Base-by-base conservation (phyloP, 345 rosid species). In the Lenwebbia sp. region DNA sequence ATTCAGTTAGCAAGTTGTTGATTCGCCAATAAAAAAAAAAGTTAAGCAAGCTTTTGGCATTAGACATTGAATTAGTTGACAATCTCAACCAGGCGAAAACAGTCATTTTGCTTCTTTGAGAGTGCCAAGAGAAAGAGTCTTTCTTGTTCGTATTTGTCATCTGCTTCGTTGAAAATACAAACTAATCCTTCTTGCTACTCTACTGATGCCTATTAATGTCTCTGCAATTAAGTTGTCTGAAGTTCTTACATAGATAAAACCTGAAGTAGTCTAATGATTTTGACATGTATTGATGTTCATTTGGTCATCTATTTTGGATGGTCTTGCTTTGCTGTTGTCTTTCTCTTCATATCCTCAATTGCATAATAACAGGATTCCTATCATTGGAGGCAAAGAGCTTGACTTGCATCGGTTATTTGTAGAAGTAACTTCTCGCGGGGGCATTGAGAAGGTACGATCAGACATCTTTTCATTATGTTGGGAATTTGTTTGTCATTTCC, bases 371-470 rank as follows among this genome's bases (percentile, higher is more conserved):
- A 98, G 99, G 99, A 94, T 94, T 19, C 99, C 99, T 1, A 94
- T 95, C 28, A 95, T 98, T 83, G 99, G 98, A 50, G 99, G 99
- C 52, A 94, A 89, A 89, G 98, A 95, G 75, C 91, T 98, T 83
- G 97, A 98, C 86, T 91, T 98, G 94, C 98, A 98, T 89, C 91
- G 89, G 81, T 98, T 98, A 86, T 98, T 98, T 85, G 88, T 94
- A 30, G 99, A 98, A 90, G 99, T 98, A 84, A 98, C 99, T 30
- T 85, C 98, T 86, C 97, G 98, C 13, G 99, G 99, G 75, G 99
- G 99, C 52, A 90, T 98, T 86, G 95, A 91, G 87, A 98, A 96
- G 99, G 99, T 95, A 92, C 54, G 56, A 22, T 22, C 60, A 87
- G 49, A n/a, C 57, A 28, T 47, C 58, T 22, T 83, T 40, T 54